A percentile compares a stretch with the other conserved stretches of the same genome.
Conservation (phyloP, 2,329 filamentous ascomycete genomes). For the Claviceps pazoutovae region DNA sequence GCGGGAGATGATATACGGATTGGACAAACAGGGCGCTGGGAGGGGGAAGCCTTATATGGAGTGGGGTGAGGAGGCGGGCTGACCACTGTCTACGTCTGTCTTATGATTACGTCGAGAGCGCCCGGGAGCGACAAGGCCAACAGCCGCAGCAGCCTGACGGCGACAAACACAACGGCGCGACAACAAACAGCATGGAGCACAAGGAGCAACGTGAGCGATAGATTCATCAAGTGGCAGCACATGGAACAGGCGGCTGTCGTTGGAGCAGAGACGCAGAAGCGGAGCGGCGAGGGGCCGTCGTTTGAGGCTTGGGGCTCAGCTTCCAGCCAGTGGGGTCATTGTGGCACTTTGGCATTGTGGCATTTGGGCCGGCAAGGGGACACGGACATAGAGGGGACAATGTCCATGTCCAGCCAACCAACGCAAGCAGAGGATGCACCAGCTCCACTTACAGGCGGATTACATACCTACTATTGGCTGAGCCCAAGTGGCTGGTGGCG, state of each 20-base stretch:
- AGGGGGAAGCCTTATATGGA: conserved; percentile 5
- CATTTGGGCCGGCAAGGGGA: too few relatives aligned
- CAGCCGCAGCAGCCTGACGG: too few relatives aligned
- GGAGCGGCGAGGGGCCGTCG: background rate
- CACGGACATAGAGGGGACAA: too few relatives aligned
- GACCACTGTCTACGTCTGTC: conserved; percentile 1
- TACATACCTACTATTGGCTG: too few relatives aligned
- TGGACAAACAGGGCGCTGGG: background rate
- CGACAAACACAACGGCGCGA: background rate
- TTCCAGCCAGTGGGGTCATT: conserved; percentile 4
- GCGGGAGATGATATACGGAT: conserved; percentile 3
- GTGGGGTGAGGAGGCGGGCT: conserved; percentile 9
- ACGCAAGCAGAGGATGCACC: too few relatives aligned
- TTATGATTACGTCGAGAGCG: background rate
- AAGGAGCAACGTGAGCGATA: background rate
- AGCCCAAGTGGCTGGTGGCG: too few relatives aligned
- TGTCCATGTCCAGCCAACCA: too few relatives aligned
- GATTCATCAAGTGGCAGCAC: background rate
- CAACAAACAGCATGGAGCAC: background rate
- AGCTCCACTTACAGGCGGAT: too few relatives aligned
- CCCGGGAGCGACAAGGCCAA: background rate
- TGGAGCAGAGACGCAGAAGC: background rate
- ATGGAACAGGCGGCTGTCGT: background rate
- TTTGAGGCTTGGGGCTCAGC: conserved; percentile 13
- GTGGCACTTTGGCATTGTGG: too few relatives aligned